Base-by-base conservation (phyloP, 1,139 yeast species). In the Nakaseomyces sp. region DNA sequence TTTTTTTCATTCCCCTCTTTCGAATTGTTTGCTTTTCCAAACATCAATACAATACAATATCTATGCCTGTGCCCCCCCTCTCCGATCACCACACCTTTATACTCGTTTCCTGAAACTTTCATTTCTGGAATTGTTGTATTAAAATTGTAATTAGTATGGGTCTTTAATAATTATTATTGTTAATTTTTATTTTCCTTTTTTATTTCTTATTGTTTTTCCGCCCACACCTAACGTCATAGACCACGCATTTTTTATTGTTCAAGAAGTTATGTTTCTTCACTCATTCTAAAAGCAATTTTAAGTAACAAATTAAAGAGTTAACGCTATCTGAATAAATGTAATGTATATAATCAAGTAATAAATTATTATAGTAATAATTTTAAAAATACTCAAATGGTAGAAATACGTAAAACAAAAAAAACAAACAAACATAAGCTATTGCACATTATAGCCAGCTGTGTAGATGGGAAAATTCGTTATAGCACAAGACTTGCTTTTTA, bases 311-410 rank as follows among this genome's bases (percentile, higher is more conserved):
- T n/a, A 5, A 32, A 18, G 16, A 19, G 24, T 32, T 32, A 18
- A 32, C 36, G 36, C 18, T 32, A 32, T 32, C 36, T 19, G 36
- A 32, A 32, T 32, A 32, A 29, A 32, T 32, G 36, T 32, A 32
- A 18, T 32, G 36, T 32, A 32, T 32, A 32, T 32, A 32, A 7
- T 13, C 5, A 32, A 29, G 20, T 32, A 32, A 32, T 32, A 32
- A 17, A 32, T 8, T 32, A 32, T 5, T 4, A 26, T 26, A 26
- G 29, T 10, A 26, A 26, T n/a, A n/a, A n/a, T n/a, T n/a, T n/a
- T n/a, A n/a, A n/a, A n/a, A n/a, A n/a, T n/a, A n/a, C n/a, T n/a
- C n/a, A n/a, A n/a, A n/a, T n/a, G n/a, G n/a, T n/a, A n/a, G n/a
- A n/a, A n/a, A n/a, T n/a, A n/a, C n/a, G n/a, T n/a, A n/a, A n/a